These are phyloP conservation scores for Aspergillus novofumigatus DNA, from an alignment of 2,329 filamentous ascomycete genomes.

Conservation along the genomic window DNA sequence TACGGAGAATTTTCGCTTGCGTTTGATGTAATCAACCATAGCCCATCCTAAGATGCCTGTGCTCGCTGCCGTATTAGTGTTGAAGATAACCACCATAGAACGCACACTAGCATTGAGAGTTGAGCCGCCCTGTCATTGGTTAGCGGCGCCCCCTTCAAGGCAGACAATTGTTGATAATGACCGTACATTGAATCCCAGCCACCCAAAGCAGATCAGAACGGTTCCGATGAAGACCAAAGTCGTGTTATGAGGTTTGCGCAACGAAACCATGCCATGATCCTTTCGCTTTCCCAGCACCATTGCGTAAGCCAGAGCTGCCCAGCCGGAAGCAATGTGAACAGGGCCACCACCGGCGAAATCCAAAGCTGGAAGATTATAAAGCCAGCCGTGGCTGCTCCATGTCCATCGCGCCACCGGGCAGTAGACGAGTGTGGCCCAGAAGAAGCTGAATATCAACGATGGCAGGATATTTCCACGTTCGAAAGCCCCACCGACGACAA, in stretches of 20 bases:
- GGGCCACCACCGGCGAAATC: constrained; percentile 74
- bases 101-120: constrained; percentile 51
- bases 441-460: constrained; percentile 66
- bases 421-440: constrained; percentile 69
- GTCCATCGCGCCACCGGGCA: constrained; percentile 73
- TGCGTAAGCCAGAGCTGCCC: constrained; percentile 67
- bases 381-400: constrained; percentile 71
- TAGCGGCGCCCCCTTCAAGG: background rate
- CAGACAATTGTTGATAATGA: background rate
- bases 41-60: constrained; percentile 54
- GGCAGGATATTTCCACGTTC: constrained; percentile 61
- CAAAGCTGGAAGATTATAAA: constrained; percentile 63
- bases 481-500: constrained; percentile 62
- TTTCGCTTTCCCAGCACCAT: constrained; percentile 69
- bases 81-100: constrained; percentile 54
- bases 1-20: constrained; percentile 51
- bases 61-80: constrained; percentile 55
- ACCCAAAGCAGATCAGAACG: constrained; percentile 44
- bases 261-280: constrained; percentile 49
- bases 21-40: constrained; percentile 49
- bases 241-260: constrained; percentile 63
- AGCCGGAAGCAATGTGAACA: constrained; percentile 70
- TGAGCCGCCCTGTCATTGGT: constrained; percentile 42
- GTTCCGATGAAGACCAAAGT: constrained; percentile 71
- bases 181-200: constrained; percentile 54